Base-by-base conservation (phyloP, 2,329 filamentous ascomycete species). In the Pseudopyrenochaeta lycopersici region DNA sequence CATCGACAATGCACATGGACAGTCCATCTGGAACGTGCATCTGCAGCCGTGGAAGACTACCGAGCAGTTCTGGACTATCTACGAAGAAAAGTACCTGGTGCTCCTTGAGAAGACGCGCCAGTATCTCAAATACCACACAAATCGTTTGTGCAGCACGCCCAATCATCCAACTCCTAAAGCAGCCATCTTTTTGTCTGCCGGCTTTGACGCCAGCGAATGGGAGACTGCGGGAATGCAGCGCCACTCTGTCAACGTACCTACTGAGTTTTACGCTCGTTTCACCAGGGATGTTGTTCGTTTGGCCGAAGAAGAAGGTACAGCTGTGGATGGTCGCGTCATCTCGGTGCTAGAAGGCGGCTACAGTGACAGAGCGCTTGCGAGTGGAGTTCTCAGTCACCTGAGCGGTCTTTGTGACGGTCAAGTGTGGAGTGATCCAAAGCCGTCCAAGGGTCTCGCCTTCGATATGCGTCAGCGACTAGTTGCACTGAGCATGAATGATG, bases 321-420 rank as follows among this genome's bases (percentile, higher is more conserved):
- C 85, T 23, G 90, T 91, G 1, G 89, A 96, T 21, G 94, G 94
- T 2, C 85, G 95, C 39, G 83, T 98, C 18, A 89, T 99, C 69
- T 98, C 94, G 73, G 92, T 98, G 2, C 83, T 99, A 18, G 95
- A 99, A 76, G 95, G 95, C 29, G 95, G 95, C 0, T 99, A 99
- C 71, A 97, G 93, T 71, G 91, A 99, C 76, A 87, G 93, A 53
- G 95, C 95, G 7, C 79, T 99, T 43, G 89, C 85, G 46, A 97
- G 92, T 30, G 95, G 95, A 39, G 88, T 97, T 2, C 79, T 97
- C 52, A 96, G 93, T 73, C 95, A 99, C 75, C 74, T 99, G 15
- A 91, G 90, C 63, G 95, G 94, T 5, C 83, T 99, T 33, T 87
- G 87, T 35, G 86, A 86, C 35, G 80, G 84, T 82, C 70, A 77